Base-by-base conservation (phyloP, 2,329 filamentous ascomycete species). In the Pseudogymnoascus sp. region DNA sequence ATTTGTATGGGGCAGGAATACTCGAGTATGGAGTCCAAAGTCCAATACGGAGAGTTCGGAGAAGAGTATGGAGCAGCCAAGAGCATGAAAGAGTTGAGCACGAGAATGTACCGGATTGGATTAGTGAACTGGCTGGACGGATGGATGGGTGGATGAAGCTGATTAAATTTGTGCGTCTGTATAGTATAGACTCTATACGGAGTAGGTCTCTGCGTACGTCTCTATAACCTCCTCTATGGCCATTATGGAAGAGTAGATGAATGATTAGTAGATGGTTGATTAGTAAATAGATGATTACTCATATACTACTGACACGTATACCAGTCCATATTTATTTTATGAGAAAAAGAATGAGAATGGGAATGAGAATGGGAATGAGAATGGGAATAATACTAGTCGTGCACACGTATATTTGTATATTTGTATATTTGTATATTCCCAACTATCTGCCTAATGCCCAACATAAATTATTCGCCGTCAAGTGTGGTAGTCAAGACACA, bases 41-140 rank as follows among this genome's bases (percentile, higher is more conserved):
- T 22, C 22, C 2, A 22, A 22, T 22, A 22, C 22, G 22, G 22
- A 22, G 22, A 22, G 22, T 22, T 22, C 22, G 22, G 22, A n/a
- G 16, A 9, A 41, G 18, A 11, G 18, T 20, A 41, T 11, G 18
- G 38, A 41, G 18, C 18, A 41, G 11, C 5, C 18, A 41, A 18
- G 38, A 16, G 22, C 16, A 41, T 41, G 12, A 41, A 41, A 41
- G 20, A 18, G 38, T 41, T 41, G n/a, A 54, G 25, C n/a, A 32
- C 47, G 47, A 54, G 25, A 54, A 54, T 54, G n/a, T 18, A 16
- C 6, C 47, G 47, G 47, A 50, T 30, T 50, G 47, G 47, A 50
- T 30, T 50, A 50, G 6, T 50, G 43, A 50, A 12, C 22, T 22
- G 4, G 22, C 22, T 22, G 22, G 22, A 22, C 4, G 22, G 22